Conservation (phyloP, 106 monocot species). For the Acanthochlamys bracteata region DNA sequence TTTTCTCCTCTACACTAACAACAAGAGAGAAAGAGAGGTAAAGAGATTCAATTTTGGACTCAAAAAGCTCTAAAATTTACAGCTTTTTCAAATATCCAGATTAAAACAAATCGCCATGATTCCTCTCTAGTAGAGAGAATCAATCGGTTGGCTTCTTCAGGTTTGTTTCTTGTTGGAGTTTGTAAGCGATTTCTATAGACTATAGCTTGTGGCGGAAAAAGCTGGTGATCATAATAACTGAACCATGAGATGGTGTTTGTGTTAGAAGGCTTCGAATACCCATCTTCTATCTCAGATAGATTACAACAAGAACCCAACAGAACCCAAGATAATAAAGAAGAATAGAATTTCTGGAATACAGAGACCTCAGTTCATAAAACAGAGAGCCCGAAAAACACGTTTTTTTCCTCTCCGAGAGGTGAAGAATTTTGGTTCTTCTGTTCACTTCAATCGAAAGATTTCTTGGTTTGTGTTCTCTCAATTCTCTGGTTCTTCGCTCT, state of each 20-base stretch:
- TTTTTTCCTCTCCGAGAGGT: too few species aligned
- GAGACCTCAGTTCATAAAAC: too few species aligned
- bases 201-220: constrained; percentile 53
- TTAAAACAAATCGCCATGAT: background rate
- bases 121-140: background rate
- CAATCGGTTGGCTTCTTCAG: background rate
- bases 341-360: too few species aligned
- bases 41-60: background rate
- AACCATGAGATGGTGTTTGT: constrained; percentile 24
- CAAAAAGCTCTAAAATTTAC: background rate
- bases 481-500: too few species aligned
- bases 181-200: background rate
- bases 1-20: background rate
- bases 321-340: background rate
- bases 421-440: too few species aligned
- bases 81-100: background rate
- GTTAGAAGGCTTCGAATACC: constrained; percentile 16
- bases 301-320: background rate
- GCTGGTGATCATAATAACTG: constrained; percentile 58
- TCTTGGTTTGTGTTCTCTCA: too few species aligned
- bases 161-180: background rate
- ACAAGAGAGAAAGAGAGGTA: background rate
- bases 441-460: too few species aligned
- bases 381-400: too few species aligned
- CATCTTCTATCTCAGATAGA: constrained; percentile 18